Percentiles rank a stretch among this genome's conserved stretches.
Evolutionary conservation across 2,329 filamentous ascomycete genomes (phyloP).

Genomic region (Botrytis paeoniae): DNA sequence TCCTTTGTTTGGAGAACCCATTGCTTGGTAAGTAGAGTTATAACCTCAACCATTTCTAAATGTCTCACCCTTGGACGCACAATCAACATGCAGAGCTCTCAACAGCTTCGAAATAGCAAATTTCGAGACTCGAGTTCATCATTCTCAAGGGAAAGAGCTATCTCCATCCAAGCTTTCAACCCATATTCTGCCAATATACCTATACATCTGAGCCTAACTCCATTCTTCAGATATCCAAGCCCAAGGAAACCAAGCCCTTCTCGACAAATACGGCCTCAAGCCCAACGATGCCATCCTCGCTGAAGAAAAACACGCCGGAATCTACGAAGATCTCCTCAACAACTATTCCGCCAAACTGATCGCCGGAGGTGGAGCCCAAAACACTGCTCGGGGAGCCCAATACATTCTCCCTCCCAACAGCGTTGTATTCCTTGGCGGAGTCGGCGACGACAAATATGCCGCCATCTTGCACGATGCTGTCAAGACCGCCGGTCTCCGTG

Average conservation of each 20-base stretch:
- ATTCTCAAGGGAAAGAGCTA: neutral
- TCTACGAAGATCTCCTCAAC: slow-evolving; percentile 92
- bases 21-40: slow-evolving; percentile 69
- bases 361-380: slow-evolving; percentile 93
- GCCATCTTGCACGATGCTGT: slow-evolving; percentile 84
- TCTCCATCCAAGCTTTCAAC: neutral
- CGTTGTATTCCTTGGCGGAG: slow-evolving; percentile 89
- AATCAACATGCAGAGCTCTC: neutral
- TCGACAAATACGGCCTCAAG: slow-evolving; percentile 92
- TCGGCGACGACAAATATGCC: slow-evolving; percentile 94
- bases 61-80: neutral
- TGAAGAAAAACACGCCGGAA: slow-evolving; percentile 80
- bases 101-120: neutral
- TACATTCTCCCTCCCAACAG: slow-evolving; percentile 90
- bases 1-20: slow-evolving; percentile 95
- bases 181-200: neutral
- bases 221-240: slow-evolving; percentile 77
- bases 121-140: neutral
- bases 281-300: slow-evolving; percentile 97
- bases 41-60: neutral
- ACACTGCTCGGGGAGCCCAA: slow-evolving; percentile 93
- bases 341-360: slow-evolving; percentile 93
- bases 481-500: slow-evolving; percentile 81
- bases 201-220: slow-evolving; percentile 10
- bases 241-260: slow-evolving; percentile 73